Evolutionary conservation across 345 rosid genomes (phyloP), one percentile per base, ranked within the genome.

Genomic region (Arabis alpina): DNA sequence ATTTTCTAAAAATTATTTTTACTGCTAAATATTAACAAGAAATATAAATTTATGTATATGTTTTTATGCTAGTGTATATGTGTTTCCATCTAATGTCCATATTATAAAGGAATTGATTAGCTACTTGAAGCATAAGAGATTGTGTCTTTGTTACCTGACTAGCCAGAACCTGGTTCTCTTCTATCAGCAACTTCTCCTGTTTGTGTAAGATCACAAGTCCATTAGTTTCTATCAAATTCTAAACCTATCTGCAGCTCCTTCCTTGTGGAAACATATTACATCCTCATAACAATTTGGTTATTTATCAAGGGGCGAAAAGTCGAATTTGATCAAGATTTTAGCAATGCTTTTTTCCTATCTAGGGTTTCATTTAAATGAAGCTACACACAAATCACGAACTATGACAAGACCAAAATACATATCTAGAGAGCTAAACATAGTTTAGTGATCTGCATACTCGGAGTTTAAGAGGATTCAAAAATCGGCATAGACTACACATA

Each of bases 181-280:
- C 77, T 49, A n/a, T 73, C 48, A 73, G 11, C 72, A 57, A 11
- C 45, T 10, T 73, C 61, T 58, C 72, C 77, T 73, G 66, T 66
- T 58, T 50, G 23, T 24, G 19, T 9, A 53, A n/a, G 55, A 61
- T n/a, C 68, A 42, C 42, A 43, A 34, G 9, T 13, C 19, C 68
- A 53, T 61, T 40, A 71, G 23, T 54, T 44, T 43, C 40, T 43
- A 67, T 9, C 43, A 54, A 16, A 10, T 28, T 54, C 11, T 15
- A 8, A 53, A 39, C 37, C 47, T 36, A 49, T 49, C 57, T n/a
- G 40, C 23, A 24, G 39, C 49, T 49, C 45, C 54, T 64, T 49
- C 45, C 54, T 64, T 19, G 25, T 34, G 13, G 9, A 23, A 59
- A 58, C 6, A 19, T 23, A 40, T 16, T 16, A 27, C 12, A 40